Evolutionary conservation across 306 rosid species (phyloP).

Genomic region (Malus sieversii): DNA sequence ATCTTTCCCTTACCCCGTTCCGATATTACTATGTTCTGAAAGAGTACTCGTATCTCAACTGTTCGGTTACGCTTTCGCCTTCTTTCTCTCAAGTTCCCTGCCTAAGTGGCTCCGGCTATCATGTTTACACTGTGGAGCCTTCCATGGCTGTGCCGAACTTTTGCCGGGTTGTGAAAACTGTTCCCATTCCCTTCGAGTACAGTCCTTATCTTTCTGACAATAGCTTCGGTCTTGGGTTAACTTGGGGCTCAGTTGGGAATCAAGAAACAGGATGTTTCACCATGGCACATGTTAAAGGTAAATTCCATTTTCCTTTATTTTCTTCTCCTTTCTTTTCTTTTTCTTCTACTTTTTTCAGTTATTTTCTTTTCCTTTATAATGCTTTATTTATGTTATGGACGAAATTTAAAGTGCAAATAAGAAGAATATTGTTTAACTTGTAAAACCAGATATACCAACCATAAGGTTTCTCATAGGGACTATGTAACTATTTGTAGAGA

Average conservation of each 20-base stretch:
- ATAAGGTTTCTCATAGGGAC: too few relatives aligned
- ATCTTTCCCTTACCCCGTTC: constrained; percentile 59
- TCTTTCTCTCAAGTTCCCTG: constrained; percentile 52
- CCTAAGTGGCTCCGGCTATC: constrained; percentile 35
- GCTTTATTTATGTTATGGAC: neutral
- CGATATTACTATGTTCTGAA: constrained; percentile 39
- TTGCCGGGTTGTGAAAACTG: constrained; percentile 48
- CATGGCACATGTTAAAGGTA: constrained; percentile 30
- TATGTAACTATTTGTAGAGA: too few relatives aligned
- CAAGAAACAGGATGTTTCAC: constrained; percentile 11
- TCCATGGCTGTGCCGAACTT: constrained; percentile 30
- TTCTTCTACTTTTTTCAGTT: neutral
- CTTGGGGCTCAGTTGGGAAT: constrained; percentile 41
- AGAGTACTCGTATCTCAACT: constrained; percentile 51
- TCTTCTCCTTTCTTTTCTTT: neutral
- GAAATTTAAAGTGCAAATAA: neutral
- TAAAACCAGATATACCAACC: neutral
- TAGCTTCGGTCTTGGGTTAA: constrained; percentile 62
- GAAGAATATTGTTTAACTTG: neutral
- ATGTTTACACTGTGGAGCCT: constrained; percentile 62
- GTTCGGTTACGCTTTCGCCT: constrained; percentile 30
- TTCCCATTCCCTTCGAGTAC: constrained; percentile 58
- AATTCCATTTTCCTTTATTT: neutral
- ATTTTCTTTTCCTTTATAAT: neutral
- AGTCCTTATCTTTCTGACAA: constrained; percentile 63